These are phyloP conservation scores for Limnomonas spitsbergensis DNA, from an alignment of 139 green algal species.

Conservation along the genomic window DNA sequence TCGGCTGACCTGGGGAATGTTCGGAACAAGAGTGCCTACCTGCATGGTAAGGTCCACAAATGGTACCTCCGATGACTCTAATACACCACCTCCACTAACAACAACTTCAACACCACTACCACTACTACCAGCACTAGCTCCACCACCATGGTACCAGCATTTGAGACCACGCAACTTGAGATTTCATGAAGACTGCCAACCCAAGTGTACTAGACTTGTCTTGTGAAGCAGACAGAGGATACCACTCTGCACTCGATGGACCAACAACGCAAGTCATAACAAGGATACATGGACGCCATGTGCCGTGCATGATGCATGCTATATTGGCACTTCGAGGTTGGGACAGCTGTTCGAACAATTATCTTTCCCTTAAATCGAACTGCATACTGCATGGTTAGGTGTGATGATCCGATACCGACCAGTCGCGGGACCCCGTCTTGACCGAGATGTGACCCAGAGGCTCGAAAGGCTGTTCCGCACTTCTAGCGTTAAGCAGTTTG, in stretches of 20 bases:
- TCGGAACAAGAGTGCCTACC: constrained; percentile 12
- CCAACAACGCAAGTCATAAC: too few relatives aligned
- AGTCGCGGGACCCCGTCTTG: background rate
- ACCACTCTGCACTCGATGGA: too few relatives aligned
- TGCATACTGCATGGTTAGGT: too few relatives aligned
- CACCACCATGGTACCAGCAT: too few relatives aligned
- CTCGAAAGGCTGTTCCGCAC: constrained; percentile 1
- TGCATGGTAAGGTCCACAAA: background rate
- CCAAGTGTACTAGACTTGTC: too few relatives aligned
- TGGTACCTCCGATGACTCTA: background rate
- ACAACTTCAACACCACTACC: too few relatives aligned
- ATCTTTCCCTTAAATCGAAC: too few relatives aligned
- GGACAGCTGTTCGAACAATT: background rate
- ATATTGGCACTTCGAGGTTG: background rate
- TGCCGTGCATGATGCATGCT: background rate
- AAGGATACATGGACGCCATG: background rate
- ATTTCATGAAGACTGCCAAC: too few relatives aligned
- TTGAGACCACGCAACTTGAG: too few relatives aligned
- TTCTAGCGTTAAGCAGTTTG: background rate
- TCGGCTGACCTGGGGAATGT: background rate
- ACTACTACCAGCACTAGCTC: too few relatives aligned
- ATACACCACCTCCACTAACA: background rate
- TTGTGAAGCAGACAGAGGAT: too few relatives aligned
- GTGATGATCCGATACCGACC: constrained; percentile 3
- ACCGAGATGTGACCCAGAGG: background rate